Evolutionary conservation across 805 yeast species (phyloP).

Genomic region (Limtongia smithiae): DNA sequence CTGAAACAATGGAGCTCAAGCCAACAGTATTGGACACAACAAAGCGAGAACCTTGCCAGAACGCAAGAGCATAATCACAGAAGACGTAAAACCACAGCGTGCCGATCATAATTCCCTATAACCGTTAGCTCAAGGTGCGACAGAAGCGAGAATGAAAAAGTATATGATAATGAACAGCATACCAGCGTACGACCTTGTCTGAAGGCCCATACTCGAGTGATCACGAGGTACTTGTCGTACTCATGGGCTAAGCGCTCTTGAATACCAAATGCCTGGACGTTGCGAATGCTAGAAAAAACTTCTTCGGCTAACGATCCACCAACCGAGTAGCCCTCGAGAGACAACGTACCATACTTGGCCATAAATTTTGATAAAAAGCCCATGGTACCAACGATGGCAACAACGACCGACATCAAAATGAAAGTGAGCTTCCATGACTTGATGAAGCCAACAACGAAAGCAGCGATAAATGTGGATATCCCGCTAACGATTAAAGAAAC

Average conservation of each 20-base stretch:
- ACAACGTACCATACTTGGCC: conserved; percentile 11
- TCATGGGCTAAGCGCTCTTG: conserved; percentile 38
- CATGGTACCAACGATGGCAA: conserved; percentile 36
- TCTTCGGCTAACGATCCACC: conserved; percentile 42
- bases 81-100: conserved; percentile 52
- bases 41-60: conserved; percentile 45
- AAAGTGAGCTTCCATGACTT: conserved; percentile 41
- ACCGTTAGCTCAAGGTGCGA: not conserved
- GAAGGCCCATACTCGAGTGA: conserved; percentile 31
- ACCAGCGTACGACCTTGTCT: conserved; percentile 28
- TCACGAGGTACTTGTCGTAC: conserved; percentile 35
- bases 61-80: conserved; percentile 58
- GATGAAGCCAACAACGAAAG: conserved; percentile 40
- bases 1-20: conserved; percentile 39
- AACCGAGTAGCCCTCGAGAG: conserved; percentile 19
- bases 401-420: conserved; percentile 37
- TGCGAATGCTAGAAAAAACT: conserved; percentile 41
- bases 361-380: conserved; percentile 35
- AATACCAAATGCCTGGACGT: conserved; percentile 42
- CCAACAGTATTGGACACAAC: conserved; percentile 35
- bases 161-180: not conserved
- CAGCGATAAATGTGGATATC: conserved; percentile 41
- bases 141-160: not conserved
- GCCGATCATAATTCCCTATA: conserved; percentile 38
- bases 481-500: conserved; percentile 40